Conservation (phyloP, 2,329 filamentous ascomycete genomes). For the Dothidotthia symphoricarpi region DNA sequence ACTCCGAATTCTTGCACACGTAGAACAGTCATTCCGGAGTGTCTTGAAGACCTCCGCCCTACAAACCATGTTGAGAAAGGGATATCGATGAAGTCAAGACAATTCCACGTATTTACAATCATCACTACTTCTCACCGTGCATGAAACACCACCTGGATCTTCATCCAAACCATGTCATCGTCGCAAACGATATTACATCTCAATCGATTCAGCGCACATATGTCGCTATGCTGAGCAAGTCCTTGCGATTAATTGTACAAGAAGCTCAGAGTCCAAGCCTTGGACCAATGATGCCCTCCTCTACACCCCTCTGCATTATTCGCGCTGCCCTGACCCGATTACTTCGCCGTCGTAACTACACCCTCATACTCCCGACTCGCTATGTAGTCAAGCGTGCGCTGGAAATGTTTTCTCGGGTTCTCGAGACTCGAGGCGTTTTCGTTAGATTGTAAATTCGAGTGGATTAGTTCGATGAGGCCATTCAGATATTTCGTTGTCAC, state of each 20-base stretch:
- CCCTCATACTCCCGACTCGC: conserved; percentile 88
- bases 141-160: too few species aligned
- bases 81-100: too few species aligned
- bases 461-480: conserved; percentile 94
- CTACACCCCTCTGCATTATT: neutral
- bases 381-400: conserved; percentile 93
- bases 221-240: conserved; percentile 2
- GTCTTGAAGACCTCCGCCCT: too few species aligned
- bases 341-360: conserved; percentile 68
- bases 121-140: neutral
- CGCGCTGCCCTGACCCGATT: conserved; percentile 1
- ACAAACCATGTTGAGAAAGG: too few species aligned
- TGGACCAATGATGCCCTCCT: neutral
- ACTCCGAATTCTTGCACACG: too few species aligned
- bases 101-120: too few species aligned
- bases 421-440: conserved; percentile 81
- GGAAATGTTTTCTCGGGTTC: conserved; percentile 88
- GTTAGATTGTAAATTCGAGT: conserved; percentile 88
- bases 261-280: neutral
- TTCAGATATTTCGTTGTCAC: conserved; percentile 97
- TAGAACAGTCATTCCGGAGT: too few species aligned
- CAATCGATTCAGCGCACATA: conserved; percentile 5
- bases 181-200: conserved; percentile 10
- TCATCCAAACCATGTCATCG: conserved; percentile 3
- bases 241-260: conserved; percentile 13